Base-by-base conservation (phyloP, 257 asterid species). In the Coffea eugenioides region DNA sequence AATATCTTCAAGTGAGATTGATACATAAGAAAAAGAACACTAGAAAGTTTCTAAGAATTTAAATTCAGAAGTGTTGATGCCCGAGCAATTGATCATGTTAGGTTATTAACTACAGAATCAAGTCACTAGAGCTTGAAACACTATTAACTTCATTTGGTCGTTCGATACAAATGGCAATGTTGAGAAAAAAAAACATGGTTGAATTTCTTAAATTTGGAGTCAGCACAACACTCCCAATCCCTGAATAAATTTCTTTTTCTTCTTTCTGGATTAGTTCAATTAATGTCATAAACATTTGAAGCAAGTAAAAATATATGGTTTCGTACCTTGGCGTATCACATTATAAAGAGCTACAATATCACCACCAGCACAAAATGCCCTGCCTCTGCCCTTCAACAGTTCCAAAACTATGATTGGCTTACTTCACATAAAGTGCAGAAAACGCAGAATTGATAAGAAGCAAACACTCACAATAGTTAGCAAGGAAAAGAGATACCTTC, bases 291-390 rank as follows among this genome's bases (percentile, higher is more conserved):
- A 14, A 34, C 21, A 23, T 10, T 75, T 23, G 14, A 8, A 5
- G 39, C 9, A 3, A n/a, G 15, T 6, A 57, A 8, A 31, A 2
- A 10, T 15, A 39, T 31, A n/a, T 49, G 67, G 52, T 31, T 54
- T 25, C 21, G 20, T 86, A 94, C 98, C 98, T 89, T 90, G 82
- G 48, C 83, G 86, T 62, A 91, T 78, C 78, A 88, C 61, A 69
- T 88, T 84, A 86, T 88, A 88, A 68, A 96, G 81, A 75, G 97
- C 54, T 76, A 94, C 97, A 74, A 96, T 79, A 84, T 96, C 99
- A 82, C 99, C 98, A 73, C 98, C 98, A 74, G 99, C 99, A 82
- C 92, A 82, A 88, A 96, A 96, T 73, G 97, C 92, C 91, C 88
- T 88, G 89, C 93, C 94, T 78, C 89, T 89, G 81, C 99, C 99